Base-by-base conservation (phyloP, 2,329 filamentous ascomycete genomes). In the Talaromyces verruculosus region DNA sequence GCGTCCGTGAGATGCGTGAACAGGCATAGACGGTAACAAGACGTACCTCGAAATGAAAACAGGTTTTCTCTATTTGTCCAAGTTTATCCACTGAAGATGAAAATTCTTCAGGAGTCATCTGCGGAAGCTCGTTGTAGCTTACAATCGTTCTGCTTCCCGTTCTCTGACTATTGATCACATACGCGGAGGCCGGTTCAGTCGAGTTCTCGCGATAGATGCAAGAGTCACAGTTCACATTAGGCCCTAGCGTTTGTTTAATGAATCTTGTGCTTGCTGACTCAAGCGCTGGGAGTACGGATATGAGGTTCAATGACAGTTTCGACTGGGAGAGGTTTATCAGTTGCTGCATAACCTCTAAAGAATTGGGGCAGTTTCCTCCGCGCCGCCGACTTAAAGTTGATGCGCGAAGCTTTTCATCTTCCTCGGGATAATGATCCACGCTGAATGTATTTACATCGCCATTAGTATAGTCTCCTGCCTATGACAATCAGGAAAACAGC, bases 401-500 rank as follows among this genome's bases (percentile, higher is more conserved):
- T 19, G 90, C 89, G 37, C 90, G 88, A 47, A 91, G 81, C 76
- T 93, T 93, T 58, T 87, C 84, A 79, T 93, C 90, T 78, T 93
- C 90, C 6, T 77, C 76, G 1, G 90, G 90, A 73, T 87, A 92
- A 72, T 86, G 79, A 2, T 88, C 85, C 39, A 91, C 84, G 68
- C 88, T 91, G 63, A 51, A 55, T 22, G 5, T n/a, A 35, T 35
- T 35, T 35, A 11, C 57, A 60, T 8, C 17, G 13, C 28, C 19
- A 49, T 57, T 37, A 65, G 58, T 30, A 55, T 25, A 17, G 5
- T 61, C 8, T 49, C 25, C 28, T 17, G 17, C 39, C 19, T 1
- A 61, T 35, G 28, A 61, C 10, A 55, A 28, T 41, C 30, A 55
- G 41, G 33, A 43, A 28, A 19, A 28, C 33, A 28, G 58, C 41